Percentiles rank a stretch among this genome's conserved stretches.
phyloP scores from a whole-genome alignment of 208 protist genomes.

The Angomonas ambiguus region DNA sequence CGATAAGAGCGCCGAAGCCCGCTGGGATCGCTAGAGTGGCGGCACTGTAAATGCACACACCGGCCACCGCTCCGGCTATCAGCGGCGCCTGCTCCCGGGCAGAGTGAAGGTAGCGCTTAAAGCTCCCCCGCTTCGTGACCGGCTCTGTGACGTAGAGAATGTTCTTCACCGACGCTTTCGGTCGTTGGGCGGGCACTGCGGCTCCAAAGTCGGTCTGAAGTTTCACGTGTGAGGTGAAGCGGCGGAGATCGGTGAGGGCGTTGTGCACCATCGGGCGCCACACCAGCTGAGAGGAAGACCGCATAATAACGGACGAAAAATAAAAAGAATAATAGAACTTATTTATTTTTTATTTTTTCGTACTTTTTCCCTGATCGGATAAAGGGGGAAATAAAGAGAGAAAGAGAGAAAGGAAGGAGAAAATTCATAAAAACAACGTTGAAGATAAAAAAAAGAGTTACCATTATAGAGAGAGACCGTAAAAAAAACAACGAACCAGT shows the following conservation, averaged over 20 bases:
- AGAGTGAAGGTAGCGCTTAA: conserved; percentile 49
- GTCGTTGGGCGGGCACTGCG: conserved; percentile 60
- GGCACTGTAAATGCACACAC: conserved; percentile 68
- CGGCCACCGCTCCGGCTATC: conserved; percentile 60
- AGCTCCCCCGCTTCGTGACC: conserved; percentile 42
- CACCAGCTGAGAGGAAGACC: conserved; percentile 40
- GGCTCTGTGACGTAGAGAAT: conserved; percentile 73
- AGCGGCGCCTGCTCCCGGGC: conserved; percentile 42
- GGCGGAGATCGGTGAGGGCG: conserved; percentile 14
- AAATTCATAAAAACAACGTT: conserved; percentile 6
- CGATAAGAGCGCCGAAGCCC: conserved; percentile 79
- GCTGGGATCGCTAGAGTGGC: conserved; percentile 82
- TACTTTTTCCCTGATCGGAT: no score
- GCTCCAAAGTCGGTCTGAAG: conserved; percentile 71
- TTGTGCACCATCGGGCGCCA: conserved; percentile 40
- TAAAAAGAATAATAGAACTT: conserved; percentile 21
- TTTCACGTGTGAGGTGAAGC: conserved; percentile 33
- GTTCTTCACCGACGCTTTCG: conserved; percentile 23
- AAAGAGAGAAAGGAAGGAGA: conserved; percentile 15
- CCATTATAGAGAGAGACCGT: conserved; percentile 9
- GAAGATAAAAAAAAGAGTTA: conserved; percentile 18
- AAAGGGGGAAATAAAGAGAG: conserved; percentile 1
- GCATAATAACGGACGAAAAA: no score
- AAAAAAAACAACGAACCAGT: not conserved
- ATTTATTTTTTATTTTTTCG: conserved; percentile 15